Conservation (phyloP, 495 filamentous ascomycete genomes). For the Acidomyces sp. region DNA sequence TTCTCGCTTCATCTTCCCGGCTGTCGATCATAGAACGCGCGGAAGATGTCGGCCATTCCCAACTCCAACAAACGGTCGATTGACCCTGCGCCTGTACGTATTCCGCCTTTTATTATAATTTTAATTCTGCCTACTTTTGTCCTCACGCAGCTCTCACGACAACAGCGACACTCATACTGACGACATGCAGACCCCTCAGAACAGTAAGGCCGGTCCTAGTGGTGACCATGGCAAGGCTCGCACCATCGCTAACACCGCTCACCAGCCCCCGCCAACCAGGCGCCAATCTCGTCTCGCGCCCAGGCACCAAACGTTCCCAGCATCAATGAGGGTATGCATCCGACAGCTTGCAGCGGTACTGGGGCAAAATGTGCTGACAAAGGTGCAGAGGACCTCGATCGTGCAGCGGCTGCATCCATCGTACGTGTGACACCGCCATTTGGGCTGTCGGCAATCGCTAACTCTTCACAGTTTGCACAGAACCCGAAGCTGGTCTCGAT, state of each 20-base stretch:
- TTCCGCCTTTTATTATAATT: neutral
- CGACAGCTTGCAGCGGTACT: neutral
- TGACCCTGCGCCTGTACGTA: constrained; percentile 9
- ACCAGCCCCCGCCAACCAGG: constrained; percentile 59
- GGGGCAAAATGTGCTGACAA: too few relatives aligned
- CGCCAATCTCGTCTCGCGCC: constrained; percentile 94
- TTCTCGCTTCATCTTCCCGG: too few relatives aligned
- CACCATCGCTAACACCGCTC: neutral
- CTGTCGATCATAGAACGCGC: too few relatives aligned
- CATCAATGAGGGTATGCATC: constrained; percentile 79
- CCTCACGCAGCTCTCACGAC: neutral
- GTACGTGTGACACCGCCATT: too few relatives aligned
- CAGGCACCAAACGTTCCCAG: constrained; percentile 88
- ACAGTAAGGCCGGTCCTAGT: constrained; percentile 3
- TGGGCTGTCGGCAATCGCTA: too few relatives aligned
- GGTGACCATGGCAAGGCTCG: too few relatives aligned
- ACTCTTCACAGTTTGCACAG: too few relatives aligned
- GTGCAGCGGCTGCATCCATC: constrained; percentile 71
- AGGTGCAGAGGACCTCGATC: constrained; percentile 74
- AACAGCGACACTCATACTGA: neutral
- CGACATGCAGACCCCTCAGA: constrained; percentile 15
- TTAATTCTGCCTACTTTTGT: neutral
- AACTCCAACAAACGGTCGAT: constrained; percentile 6
- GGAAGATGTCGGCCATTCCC: constrained; percentile 10
- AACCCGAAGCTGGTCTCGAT: constrained; percentile 88